These are phyloP conservation scores for Yamadazyma nakazawae DNA, from an alignment of 805 yeast species.

Conservation along the genomic window DNA sequence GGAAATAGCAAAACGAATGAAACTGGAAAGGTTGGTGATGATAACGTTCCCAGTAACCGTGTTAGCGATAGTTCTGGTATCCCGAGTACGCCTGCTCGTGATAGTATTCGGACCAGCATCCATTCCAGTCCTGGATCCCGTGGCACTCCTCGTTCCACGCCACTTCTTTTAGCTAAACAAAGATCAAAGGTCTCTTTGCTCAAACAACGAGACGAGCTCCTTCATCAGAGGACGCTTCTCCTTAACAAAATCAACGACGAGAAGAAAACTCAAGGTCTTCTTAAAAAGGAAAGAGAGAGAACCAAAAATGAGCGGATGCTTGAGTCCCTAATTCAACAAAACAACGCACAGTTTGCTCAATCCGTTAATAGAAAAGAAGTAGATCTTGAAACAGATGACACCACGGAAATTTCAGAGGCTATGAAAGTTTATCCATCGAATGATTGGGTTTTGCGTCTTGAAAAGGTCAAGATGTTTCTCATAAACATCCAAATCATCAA, in stretches of 20 bases:
- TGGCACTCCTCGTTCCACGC: neutral
- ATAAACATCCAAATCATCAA: slow-evolving; percentile 19
- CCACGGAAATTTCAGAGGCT: slow-evolving; percentile 19
- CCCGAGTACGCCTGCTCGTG: neutral
- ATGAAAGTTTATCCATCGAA: slow-evolving; percentile 35
- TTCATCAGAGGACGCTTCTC: slow-evolving; percentile 15
- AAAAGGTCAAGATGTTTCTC: slow-evolving; percentile 23
- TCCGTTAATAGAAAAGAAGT: slow-evolving; percentile 2
- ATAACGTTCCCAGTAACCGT: neutral
- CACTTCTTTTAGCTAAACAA: slow-evolving; percentile 8
- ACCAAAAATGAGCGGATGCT: slow-evolving; percentile 15
- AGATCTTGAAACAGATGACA: slow-evolving; percentile 16
- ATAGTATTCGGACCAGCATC: neutral
- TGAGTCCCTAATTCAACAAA: slow-evolving; percentile 20
- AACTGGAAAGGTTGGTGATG: neutral
- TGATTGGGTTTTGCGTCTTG: slow-evolving; percentile 28
- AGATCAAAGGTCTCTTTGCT: slow-evolving; percentile 16
- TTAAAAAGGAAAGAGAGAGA: slow-evolving; percentile 14
- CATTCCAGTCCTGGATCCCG: neutral
- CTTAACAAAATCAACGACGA: slow-evolving; percentile 15
- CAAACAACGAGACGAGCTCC: slow-evolving; percentile 16
- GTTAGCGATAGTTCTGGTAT: neutral
- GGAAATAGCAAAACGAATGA: neutral
- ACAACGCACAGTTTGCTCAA: slow-evolving; percentile 13
- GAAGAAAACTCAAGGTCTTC: slow-evolving; percentile 4